These are phyloP conservation scores for Cladosporium oxysporum DNA, from an alignment of 2,329 filamentous ascomycete genomes.

Conservation along the genomic window DNA sequence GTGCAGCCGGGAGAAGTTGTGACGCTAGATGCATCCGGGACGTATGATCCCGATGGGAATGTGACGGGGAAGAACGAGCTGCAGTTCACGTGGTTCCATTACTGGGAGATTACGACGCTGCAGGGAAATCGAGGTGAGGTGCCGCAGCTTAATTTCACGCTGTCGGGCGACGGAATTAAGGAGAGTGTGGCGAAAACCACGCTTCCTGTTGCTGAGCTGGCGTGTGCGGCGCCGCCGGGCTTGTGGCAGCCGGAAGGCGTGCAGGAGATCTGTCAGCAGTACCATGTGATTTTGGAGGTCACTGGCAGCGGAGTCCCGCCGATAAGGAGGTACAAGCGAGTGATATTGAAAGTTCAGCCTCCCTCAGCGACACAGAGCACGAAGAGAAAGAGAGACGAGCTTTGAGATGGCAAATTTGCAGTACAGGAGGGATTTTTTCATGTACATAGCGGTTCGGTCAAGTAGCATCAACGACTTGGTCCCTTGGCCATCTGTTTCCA, in stretches of 20 bases:
- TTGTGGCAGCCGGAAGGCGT: conserved; percentile 34
- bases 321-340: conserved; percentile 51
- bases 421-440: background rate
- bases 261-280: conserved; percentile 44
- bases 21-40: conserved; percentile 48
- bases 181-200: conserved; percentile 31
- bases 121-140: conserved; percentile 49
- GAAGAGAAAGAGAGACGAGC: conserved; percentile 22
- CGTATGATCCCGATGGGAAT: conserved; percentile 51
- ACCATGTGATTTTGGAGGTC: conserved; percentile 55
- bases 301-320: conserved; percentile 46
- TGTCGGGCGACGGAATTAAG: conserved; percentile 28
- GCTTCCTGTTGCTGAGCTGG: conserved; percentile 40
- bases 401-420: conserved; percentile 15
- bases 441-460: background rate
- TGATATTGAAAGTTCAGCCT: conserved; percentile 38
- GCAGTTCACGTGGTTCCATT: conserved; percentile 55
- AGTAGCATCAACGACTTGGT: conserved; percentile 41
- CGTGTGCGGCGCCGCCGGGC: conserved; percentile 42
- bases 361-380: background rate
- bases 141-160: conserved; percentile 40
- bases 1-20: conserved; percentile 45
- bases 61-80: conserved; percentile 33
- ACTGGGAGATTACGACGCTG: conserved; percentile 45
- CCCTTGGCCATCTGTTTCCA: conserved; percentile 69